Evolutionary conservation across 2,329 filamentous ascomycete species (phyloP).

Genomic region (Hypoxylon sp.): DNA sequence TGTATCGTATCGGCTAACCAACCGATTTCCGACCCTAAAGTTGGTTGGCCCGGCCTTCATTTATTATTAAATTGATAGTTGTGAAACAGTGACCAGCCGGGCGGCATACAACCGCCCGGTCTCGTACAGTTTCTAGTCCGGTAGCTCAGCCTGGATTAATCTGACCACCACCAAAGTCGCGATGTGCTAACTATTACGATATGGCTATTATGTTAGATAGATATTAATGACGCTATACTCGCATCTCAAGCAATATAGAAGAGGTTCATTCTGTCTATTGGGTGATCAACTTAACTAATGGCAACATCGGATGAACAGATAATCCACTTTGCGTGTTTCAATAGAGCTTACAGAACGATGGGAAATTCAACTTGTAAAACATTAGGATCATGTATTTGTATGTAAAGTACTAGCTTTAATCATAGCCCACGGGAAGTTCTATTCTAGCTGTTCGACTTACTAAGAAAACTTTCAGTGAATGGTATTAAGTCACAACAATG

Average conservation of each 20-base stretch:
- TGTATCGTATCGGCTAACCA: neutral
- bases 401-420: neutral
- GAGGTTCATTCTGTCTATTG: neutral
- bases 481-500: neutral
- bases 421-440: neutral
- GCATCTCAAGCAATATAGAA: neutral
- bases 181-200: neutral
- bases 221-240: neutral
- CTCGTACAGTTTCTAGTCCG: neutral
- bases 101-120: neutral
- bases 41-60: neutral
- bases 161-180: neutral
- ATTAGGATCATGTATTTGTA: neutral
- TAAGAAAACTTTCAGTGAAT: neutral
- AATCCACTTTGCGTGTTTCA: neutral
- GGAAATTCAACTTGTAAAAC: neutral
- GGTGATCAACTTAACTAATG: neutral
- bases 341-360: neutral
- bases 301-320: conserved; percentile 1
- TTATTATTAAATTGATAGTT: neutral
- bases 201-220: neutral
- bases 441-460: neutral
- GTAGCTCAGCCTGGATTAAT: neutral
- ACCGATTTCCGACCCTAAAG: neutral
- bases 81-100: no score